phyloP scores from a whole-genome alignment of 73 alveolate genomes.

The Paramecium pentaurelia region DNA sequence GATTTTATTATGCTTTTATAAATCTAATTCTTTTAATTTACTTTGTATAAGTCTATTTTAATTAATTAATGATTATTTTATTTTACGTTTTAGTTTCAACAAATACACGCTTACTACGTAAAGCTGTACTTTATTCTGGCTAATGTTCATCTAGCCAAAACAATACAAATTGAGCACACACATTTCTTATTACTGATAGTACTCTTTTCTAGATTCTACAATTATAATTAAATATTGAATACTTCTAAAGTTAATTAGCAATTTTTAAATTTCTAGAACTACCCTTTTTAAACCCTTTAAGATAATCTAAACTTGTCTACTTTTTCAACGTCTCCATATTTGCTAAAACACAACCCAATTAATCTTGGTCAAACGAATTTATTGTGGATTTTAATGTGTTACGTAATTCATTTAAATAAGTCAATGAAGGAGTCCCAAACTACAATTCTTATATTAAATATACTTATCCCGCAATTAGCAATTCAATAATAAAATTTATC shows the following conservation, averaged over 20 bases:
- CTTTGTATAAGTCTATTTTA: background rate
- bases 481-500: background rate
- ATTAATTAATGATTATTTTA: conserved; percentile 10
- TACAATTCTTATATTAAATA: background rate
- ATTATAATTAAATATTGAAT: background rate
- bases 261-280: conserved; percentile 29
- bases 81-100: conserved; percentile 4
- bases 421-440: background rate
- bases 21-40: conserved; percentile 9
- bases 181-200: background rate
- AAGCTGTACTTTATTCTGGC: background rate
- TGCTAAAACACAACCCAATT: background rate
- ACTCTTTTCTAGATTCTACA: conserved; percentile 28
- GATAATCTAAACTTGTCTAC: background rate
- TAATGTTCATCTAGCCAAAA: background rate
- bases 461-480: conserved; percentile 2
- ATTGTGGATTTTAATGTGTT: background rate
- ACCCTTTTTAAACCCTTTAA: conserved; percentile 4
- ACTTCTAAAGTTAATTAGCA: conserved; percentile 12
- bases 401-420: background rate
- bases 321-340: background rate
- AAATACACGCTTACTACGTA: background rate
- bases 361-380: background rate
- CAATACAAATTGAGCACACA: background rate
- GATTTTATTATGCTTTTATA: background rate